Conservation (phyloP, 192 early-diverging fungal species). For the Umbelopsis ramanniana region DNA sequence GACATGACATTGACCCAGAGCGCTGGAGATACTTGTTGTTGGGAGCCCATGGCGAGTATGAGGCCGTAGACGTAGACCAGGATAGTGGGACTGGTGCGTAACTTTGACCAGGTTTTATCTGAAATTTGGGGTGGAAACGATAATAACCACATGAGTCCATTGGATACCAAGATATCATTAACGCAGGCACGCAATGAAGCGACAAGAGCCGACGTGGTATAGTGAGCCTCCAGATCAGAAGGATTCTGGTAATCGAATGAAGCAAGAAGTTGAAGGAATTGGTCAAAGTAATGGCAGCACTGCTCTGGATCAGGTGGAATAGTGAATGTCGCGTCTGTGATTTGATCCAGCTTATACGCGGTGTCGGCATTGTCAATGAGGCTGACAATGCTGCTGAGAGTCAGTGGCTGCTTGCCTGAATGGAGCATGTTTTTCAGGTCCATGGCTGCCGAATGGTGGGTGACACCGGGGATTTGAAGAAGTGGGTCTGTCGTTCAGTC, state of each 20-base stretch:
- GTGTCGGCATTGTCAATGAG: neutral
- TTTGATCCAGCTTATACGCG: conserved; percentile 13
- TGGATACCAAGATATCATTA: conserved; percentile 17
- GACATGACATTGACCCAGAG: conserved; percentile 21
- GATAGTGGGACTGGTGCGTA: conserved; percentile 21
- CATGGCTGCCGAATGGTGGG: neutral
- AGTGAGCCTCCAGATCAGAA: conserved; percentile 2
- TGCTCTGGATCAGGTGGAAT: neutral
- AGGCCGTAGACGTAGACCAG: conserved; percentile 36
- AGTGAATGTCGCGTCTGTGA: conserved; percentile 21
- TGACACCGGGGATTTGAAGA: neutral
- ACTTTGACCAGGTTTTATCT: conserved; percentile 23
- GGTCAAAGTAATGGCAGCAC: conserved; percentile 35
- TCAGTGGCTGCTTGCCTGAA: conserved; percentile 5
- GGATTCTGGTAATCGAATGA: conserved; percentile 22
- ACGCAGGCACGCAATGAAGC: conserved; percentile 30
- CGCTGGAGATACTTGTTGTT: neutral
- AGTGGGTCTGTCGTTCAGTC: too few species aligned
- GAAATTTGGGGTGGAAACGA: conserved; percentile 25
- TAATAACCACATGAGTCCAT: conserved; percentile 28
- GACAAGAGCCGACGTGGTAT: conserved; percentile 10
- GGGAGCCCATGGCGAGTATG: conserved; percentile 18
- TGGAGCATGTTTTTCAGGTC: conserved; percentile 8
- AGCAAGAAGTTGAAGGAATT: conserved; percentile 26
- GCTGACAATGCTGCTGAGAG: neutral